Evolutionary conservation across 2,329 filamentous ascomycete species (phyloP), one percentile per base, ranked within the genome.

Genomic region (Xylariaceae sp.): DNA sequence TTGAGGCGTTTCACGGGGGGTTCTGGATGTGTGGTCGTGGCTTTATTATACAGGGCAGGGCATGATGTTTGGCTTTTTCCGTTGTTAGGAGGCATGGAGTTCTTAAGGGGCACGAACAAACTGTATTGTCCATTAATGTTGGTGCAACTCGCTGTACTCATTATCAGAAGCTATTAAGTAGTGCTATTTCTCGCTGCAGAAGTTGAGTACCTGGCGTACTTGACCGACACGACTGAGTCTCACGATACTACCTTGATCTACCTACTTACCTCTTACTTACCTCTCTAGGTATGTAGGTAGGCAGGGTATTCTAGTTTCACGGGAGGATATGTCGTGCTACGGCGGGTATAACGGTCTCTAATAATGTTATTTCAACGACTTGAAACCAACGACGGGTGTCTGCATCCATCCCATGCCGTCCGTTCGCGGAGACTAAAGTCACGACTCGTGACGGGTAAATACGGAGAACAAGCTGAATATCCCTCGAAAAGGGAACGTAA

Each of bases 1-100:
- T 60, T 5, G 47, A 15, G 59, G 57, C 55, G 57, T 64, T 62
- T 13, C 50, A 47, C 48, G 62, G 48, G 48, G 59, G 62, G 53
- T 64, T 62, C 63, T 66, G 67, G 62, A 66, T 66, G 64, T 47
- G 64, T 58, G 44, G 15, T 51, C 57, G 23, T 11, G 42, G 60
- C 9, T 51, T 52, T 30, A 61, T 23, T 51, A 51, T 63, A 63
- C 56, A 61, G 61, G 59, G 44, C 48, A 47, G 34, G 59, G 56
- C 23, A 50, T 50, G 59, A 57, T 13, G 56, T 50, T 55, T 63
- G 53, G 42, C 23, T 30, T 30, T 53, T 59, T 57, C 39, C 42
- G 11, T 30, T 47, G 23, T 30, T 30, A 30, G 23, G 23, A 3
- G 47, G 53, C 53, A 58, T 34, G 53, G 59, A 55, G 49, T 59